Base-by-base conservation (phyloP, 2,329 filamentous ascomycete genomes). In the Pyrenochaeta sp. region DNA sequence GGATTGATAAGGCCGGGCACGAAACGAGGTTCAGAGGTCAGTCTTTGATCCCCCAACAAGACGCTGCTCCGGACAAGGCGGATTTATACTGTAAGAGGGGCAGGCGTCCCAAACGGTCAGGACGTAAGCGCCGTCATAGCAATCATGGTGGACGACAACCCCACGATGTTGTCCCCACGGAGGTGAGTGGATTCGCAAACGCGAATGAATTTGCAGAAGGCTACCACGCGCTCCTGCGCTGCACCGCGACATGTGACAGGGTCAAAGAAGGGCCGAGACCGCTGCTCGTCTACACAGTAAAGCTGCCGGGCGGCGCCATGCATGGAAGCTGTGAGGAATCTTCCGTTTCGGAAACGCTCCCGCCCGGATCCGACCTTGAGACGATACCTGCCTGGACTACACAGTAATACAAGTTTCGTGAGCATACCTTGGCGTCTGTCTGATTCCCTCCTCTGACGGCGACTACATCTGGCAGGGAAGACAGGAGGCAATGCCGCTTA, bases 401-500 rank as follows among this genome's bases (percentile, higher is more conserved):
- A 30, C 28, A 30, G 13, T 13, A 39, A n/a, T 6, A 39, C 36
- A 39, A 39, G 36, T 19, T 39, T n/a, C 36, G 36, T 39, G 36
- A 39, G 13, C 28, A 36, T 24, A 37, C 42, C 47, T 58, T 58
- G 55, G 50, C 42, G 52, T 24, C 34, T 54, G 24, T 36, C 45
- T 36, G 30, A 36, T 2, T 25, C 9, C 36, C 22, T 42, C 45
- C 42, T 50, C 51, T 48, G 53, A 59, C 56, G 34, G 51, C 53
- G 42, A 57, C 53, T 30, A 15, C 13, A 36, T 36, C 34, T 47
- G 37, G 34, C 40, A 51, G 50, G 50, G 28, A 15, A 25, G 9
- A 32, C 50, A 53, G 42, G 37, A 57, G 63, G 59, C 56, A 39
- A 78, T 78, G 76, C 71, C 76, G 63, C 75, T 79, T 51, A 75